These are phyloP conservation scores for Ascochyta pisi DNA, from an alignment of 2,329 filamentous ascomycete species.

Conservation along the genomic window DNA sequence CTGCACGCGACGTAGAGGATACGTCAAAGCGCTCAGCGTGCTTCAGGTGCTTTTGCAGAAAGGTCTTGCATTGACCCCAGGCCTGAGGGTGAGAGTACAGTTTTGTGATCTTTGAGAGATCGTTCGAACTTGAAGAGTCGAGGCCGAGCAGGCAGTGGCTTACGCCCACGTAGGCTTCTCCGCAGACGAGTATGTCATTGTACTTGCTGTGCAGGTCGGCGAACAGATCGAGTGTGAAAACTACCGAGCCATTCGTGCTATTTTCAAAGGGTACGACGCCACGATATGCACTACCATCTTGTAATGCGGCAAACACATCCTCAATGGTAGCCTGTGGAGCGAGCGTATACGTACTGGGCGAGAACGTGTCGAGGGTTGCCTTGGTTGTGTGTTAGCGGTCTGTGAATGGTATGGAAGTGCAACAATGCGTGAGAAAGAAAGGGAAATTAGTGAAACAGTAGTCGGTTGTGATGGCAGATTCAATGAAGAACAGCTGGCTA, in stretches of 20 bases:
- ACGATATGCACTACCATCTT: constrained; percentile 67
- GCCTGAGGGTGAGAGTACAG: constrained; percentile 95
- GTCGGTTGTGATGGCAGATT: no score
- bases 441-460: no score
- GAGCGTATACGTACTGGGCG: constrained; percentile 47
- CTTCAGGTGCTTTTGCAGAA: constrained; percentile 73
- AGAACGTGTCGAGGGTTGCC: constrained; percentile 62
- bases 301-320: constrained; percentile 82
- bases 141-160: constrained; percentile 81
- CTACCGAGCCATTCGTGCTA: constrained; percentile 90
- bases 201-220: constrained; percentile 73
- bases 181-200: constrained; percentile 75
- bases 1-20: constrained; percentile 83
- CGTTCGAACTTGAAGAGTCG: constrained; percentile 15
- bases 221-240: constrained; percentile 87
- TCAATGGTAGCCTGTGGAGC: constrained; percentile 56
- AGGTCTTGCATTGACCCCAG: constrained; percentile 85
- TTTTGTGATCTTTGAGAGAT: constrained; percentile 70
- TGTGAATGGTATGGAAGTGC: not conserved
- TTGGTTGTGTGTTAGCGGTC: constrained; percentile 36
- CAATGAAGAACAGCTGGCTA: no score
- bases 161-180: constrained; percentile 85
- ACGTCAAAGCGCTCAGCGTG: constrained; percentile 82
- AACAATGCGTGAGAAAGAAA: no score
- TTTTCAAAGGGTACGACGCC: constrained; percentile 97